Conservation (phyloP, 2,329 filamentous ascomycete genomes). For the Waltergamsia citrina region DNA sequence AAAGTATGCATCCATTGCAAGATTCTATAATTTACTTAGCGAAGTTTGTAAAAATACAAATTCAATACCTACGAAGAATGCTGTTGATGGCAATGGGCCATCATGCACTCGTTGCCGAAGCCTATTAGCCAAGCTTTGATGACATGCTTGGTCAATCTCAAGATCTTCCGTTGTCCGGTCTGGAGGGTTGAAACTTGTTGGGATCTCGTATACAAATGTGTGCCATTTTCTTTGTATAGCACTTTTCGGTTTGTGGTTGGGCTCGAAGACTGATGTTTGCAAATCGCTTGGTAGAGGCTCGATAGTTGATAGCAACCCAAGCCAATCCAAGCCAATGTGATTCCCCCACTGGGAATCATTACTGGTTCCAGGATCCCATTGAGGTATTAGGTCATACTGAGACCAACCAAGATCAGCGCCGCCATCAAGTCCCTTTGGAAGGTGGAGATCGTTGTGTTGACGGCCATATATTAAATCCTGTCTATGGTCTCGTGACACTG, state of each 20-base stretch:
- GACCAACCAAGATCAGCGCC: too few species aligned
- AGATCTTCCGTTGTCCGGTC: conserved; percentile 3
- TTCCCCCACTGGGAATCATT: too few species aligned
- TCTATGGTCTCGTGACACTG: too few species aligned
- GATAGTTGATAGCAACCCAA: too few species aligned
- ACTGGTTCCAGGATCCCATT: too few species aligned
- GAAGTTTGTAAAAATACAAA: neutral
- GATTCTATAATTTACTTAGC: conserved; percentile 6
- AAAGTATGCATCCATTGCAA: conserved; percentile 12
- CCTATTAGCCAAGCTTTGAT: conserved; percentile 4
- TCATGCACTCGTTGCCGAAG: conserved; percentile 4
- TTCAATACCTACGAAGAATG: conserved; percentile 7
- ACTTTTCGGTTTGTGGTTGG: neutral
- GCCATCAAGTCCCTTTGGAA: too few species aligned
- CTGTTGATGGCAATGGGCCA: conserved; percentile 8
- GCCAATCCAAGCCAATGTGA: too few species aligned
- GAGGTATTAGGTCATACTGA: too few species aligned
- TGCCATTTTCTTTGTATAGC: conserved; percentile 3
- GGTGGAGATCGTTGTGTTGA: too few species aligned
- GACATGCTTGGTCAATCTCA: conserved; percentile 7
- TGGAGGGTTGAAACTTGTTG: neutral
- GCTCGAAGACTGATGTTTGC: too few species aligned
- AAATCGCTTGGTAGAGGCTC: too few species aligned
- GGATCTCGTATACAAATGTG: conserved; percentile 4
- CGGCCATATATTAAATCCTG: too few species aligned